Conservation (phyloP, 768 basidiomycete genomes). For the Pleurotus sapidus region DNA sequence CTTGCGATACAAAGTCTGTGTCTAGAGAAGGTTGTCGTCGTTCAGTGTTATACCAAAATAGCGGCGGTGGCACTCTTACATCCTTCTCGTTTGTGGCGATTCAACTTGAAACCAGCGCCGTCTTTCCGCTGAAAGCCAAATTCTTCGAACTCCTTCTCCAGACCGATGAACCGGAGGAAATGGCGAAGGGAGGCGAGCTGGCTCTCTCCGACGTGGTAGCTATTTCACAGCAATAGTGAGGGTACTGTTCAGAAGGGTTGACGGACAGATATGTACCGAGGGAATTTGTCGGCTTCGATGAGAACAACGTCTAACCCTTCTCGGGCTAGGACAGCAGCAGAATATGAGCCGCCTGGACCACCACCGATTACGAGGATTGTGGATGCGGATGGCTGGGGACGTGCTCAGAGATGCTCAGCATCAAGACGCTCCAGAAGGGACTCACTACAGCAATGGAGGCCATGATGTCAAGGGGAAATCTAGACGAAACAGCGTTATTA, state of each 20-base stretch:
- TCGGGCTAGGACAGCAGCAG: conserved; percentile 52
- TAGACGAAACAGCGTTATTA: no score
- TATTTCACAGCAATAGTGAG: conserved; percentile 2
- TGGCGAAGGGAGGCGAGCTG: conserved; percentile 33
- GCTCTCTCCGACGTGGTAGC: conserved; percentile 39
- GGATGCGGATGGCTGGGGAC: conserved; percentile 20
- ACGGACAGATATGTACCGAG: conserved; percentile 34
- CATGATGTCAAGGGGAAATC: background rate
- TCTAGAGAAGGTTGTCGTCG: conserved; percentile 26
- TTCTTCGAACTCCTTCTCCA: conserved; percentile 37
- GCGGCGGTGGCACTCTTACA: conserved; percentile 31
- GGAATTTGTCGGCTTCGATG: conserved; percentile 54
- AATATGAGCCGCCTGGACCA: conserved; percentile 56
- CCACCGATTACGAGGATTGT: conserved; percentile 51
- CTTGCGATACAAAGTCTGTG: conserved; percentile 51
- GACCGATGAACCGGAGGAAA: conserved; percentile 47
- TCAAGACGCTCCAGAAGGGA: no score
- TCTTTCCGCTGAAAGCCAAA: conserved; percentile 48
- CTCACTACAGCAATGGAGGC: background rate
- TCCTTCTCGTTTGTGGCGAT: conserved; percentile 52
- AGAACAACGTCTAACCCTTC: conserved; percentile 58
- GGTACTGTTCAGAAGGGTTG: background rate
- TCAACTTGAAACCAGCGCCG: conserved; percentile 59
- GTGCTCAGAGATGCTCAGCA: background rate
- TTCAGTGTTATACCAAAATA: conserved; percentile 2